Conservation (phyloP, 495 filamentous ascomycete genomes). For the Aspergillus indologenus region DNA sequence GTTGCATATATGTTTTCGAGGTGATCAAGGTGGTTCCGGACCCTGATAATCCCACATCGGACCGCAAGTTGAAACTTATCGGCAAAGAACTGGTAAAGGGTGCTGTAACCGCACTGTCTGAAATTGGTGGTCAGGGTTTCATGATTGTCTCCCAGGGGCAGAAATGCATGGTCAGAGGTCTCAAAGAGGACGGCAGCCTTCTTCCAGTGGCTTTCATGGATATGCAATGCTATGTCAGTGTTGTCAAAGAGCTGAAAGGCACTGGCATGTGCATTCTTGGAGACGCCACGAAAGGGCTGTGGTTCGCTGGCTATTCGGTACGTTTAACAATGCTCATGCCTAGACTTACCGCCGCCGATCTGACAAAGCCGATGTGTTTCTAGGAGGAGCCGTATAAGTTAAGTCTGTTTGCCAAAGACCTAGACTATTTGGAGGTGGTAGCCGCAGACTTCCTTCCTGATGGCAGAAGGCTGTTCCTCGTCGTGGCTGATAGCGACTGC, state of each 20-base stretch:
- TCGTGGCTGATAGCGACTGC: conserved; percentile 80
- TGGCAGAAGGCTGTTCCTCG: conserved; percentile 75
- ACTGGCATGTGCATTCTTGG: conserved; percentile 82
- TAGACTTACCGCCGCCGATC: background rate
- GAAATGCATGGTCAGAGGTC: conserved; percentile 92
- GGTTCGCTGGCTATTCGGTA: conserved; percentile 91
- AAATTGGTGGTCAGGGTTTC: conserved; percentile 88
- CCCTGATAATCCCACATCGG: conserved; percentile 78
- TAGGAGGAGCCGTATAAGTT: conserved; percentile 91
- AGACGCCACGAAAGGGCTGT: conserved; percentile 88
- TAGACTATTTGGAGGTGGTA: conserved; percentile 70
- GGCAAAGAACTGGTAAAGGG: conserved; percentile 89
- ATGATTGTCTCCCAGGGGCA: conserved; percentile 91
- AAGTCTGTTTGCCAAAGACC: conserved; percentile 86
- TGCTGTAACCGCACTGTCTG: conserved; percentile 83
- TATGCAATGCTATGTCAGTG: conserved; percentile 86
- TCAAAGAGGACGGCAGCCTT: conserved; percentile 90
- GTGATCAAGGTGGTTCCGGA: conserved; percentile 88
- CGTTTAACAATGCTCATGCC: no score
- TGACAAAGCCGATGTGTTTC: background rate
- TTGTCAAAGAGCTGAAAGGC: conserved; percentile 73
- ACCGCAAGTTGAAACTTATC: conserved; percentile 77
- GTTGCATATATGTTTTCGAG: conserved; percentile 89
- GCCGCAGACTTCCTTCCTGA: conserved; percentile 86
- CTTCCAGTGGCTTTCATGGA: conserved; percentile 97